Percentiles rank a stretch among this genome's conserved stretches.
These are phyloP conservation scores for Apiotrichum porosum DNA, from an alignment of 1,284 basidiomycete genomes.

Conservation along the genomic window DNA sequence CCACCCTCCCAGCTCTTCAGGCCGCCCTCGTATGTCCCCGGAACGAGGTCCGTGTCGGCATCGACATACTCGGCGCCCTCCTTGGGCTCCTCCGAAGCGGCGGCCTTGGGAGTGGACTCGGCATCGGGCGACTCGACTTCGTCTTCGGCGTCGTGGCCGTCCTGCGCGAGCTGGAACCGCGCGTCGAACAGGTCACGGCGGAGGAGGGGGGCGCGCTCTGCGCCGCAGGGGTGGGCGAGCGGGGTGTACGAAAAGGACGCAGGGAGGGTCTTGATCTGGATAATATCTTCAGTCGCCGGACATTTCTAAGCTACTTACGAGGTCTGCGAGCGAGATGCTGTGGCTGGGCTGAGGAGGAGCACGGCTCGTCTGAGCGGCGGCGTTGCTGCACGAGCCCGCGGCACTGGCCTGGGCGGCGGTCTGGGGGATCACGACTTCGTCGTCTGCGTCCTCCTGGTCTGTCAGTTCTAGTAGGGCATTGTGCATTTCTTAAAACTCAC, in stretches of 20 bases:
- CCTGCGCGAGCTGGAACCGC: slow-evolving; percentile 73
- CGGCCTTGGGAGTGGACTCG: slow-evolving; percentile 26
- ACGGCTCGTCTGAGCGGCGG: background rate
- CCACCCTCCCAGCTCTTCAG: slow-evolving; percentile 98
- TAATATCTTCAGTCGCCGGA: background rate
- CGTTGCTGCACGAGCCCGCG: background rate
- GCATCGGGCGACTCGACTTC: background rate
- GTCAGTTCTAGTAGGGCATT: too few relatives aligned
- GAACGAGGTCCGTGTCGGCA: slow-evolving; percentile 81
- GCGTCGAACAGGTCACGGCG: slow-evolving; percentile 90
- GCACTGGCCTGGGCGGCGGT: background rate
- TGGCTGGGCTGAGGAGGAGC: slow-evolving; percentile 22
- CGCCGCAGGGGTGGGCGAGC: slow-evolving; percentile 21
- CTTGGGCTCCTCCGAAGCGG: slow-evolving; percentile 5
- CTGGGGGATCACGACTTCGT: slow-evolving; percentile 14
- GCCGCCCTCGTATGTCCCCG: slow-evolving; percentile 91
- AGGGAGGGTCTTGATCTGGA: slow-evolving; percentile 39
- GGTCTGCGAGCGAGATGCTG: slow-evolving; percentile 23
- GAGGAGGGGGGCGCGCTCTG: slow-evolving; percentile 35
- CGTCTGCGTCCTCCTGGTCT: slow-evolving; percentile 19
- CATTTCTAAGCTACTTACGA: background rate
- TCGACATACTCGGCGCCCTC: slow-evolving; percentile 57
- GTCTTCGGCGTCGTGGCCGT: background rate
- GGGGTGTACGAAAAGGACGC: slow-evolving; percentile 44
- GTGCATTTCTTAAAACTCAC: too few relatives aligned